Evolutionary conservation across 352 stramenopile genomes (phyloP), one percentile per base, ranked within the genome.

Genomic region (Pythium monospermum): DNA sequence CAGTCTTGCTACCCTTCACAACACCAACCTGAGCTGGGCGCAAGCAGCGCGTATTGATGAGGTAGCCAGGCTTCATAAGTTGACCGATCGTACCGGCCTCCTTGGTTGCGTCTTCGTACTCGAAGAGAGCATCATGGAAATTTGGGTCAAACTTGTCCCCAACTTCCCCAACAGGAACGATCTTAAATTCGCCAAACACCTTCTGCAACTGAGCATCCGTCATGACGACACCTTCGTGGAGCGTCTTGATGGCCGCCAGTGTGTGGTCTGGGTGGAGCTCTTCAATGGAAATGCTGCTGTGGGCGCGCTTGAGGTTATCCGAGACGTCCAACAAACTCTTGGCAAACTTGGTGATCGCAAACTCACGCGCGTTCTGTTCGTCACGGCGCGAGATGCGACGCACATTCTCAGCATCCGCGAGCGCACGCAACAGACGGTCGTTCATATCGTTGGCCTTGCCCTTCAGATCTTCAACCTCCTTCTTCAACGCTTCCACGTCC

Each of bases 121-220:
- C 88, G 69, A 98, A 99, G 32, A 99, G 75, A 26, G 96, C 97
- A 53, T 99, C 96, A 72, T 99, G 96, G 61, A 98, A 65, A 59
- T 98, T 97, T 31, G 97, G 96, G 86, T 99, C 95, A 64, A 99
- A 99, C 65, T 90, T 93, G 64, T 99, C 97, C 36, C 95, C 96
- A 28, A 90, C 72, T 35, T 72, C 75, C 27, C 96, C 96, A 62
- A 96, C 98, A 48, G 94, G 87, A 23, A 81, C 69, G 50, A 99
- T 90, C 50, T 90, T 88, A 54, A 88, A 92, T 57, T 91, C 83
- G 33, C 73, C 64, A 62, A 99, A 98, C n/a, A 98, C 93, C 80
- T 99, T 98, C 48, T 90, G 78, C 45, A 99, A 64, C 58, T 98
- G 87, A 37, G 70, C 73, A 51, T 98, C 87, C 25, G 96, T 99